Percentiles rank a stretch among this genome's conserved stretches.
Conservation (phyloP, 176 grass and related monocot genomes). For the Paspalum notatum region DNA sequence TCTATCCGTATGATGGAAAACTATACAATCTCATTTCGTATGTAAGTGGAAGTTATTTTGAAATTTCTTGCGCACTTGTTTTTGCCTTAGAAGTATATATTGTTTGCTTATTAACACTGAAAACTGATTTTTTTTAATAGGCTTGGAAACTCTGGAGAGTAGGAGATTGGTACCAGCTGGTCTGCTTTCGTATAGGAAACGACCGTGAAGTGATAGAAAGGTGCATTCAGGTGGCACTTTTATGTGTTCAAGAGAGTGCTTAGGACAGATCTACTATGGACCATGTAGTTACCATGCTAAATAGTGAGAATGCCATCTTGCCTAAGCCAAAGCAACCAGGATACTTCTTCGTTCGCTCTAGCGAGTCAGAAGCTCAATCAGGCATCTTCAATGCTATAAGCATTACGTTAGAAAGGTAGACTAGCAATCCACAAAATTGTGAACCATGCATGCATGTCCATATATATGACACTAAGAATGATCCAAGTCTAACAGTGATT, state of each 20-base stretch:
- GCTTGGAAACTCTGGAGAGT: constrained; percentile 49
- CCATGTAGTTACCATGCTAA: constrained; percentile 41
- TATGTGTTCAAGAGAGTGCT: constrained; percentile 57
- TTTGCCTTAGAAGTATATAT: constrained; percentile 1
- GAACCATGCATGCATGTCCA: constrained; percentile 1
- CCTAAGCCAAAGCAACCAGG: constrained; percentile 45
- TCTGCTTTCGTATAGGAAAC: constrained; percentile 12
- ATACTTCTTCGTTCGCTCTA: constrained; percentile 36
- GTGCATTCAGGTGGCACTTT: constrained; percentile 50
- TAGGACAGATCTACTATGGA: constrained; percentile 53
- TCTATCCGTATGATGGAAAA: constrained; percentile 41
- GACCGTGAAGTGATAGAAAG: constrained; percentile 39
- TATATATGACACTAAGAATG: not conserved
- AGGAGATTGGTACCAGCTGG: constrained; percentile 38
- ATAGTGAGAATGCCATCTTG: constrained; percentile 32
- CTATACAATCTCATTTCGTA: constrained; percentile 50
- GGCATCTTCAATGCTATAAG: not conserved
- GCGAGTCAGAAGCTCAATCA: not conserved
- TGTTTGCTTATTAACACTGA: constrained; percentile 12
- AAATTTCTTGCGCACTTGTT: not conserved
- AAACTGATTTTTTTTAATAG: constrained; percentile 6
- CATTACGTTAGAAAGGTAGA: constrained; percentile 34
- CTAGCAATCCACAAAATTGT: not conserved
- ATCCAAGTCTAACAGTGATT: not conserved
- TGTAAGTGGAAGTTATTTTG: constrained; percentile 36